Base-by-base conservation (phyloP, 2,329 filamentous ascomycete genomes). In the Colletotrichum australisinense region DNA sequence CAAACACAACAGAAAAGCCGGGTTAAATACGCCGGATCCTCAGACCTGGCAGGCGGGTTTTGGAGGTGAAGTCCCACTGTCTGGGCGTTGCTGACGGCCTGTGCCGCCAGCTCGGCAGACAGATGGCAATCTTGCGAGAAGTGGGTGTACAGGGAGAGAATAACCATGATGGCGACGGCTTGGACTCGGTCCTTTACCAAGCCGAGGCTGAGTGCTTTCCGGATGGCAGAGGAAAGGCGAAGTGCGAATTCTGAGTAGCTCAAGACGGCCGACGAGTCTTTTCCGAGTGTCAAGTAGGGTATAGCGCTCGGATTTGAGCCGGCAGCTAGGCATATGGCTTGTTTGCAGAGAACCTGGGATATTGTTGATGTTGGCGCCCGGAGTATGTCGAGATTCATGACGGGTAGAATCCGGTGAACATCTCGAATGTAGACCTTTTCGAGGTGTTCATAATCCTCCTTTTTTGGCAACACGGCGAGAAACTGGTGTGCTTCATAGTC, bases 101-200 rank as follows among this genome's bases (percentile, higher is more conserved):
- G 77, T 7, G 76, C 76, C 16, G 76, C 71, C 22, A 76, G 55
- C 22, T 76, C 75, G 16, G 73, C 67, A 11, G 75, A 72, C 6
- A 75, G 57, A 38, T 76, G 74, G 3, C 70, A 74, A 42, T 76
- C 75, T 16, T 62, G 62, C 38, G 71, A 72, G 32, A 69, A 75
- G 38, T 75, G 67, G 2, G 75, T 69, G 22, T 67, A 72, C 1
- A 76, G 58, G 1, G 81, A 81, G 32, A 85, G 80, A 5, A 78
- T 73, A n/a, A 83, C 76, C 56, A 85, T 84, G 3, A 81, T 74
- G 19, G 76, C 72, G 1, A 79, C 81, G 9, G 70, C 52, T 35
- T 69, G 74, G 19, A 76, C 60, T 28, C 74, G 65, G 30, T 76
- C 75, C 9, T 65, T 72, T 12, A 72, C 30, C 7, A 72, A 19